phyloP scores from a whole-genome alignment of 75 land plant species.

The Sequoiadendron giganteum region DNA sequence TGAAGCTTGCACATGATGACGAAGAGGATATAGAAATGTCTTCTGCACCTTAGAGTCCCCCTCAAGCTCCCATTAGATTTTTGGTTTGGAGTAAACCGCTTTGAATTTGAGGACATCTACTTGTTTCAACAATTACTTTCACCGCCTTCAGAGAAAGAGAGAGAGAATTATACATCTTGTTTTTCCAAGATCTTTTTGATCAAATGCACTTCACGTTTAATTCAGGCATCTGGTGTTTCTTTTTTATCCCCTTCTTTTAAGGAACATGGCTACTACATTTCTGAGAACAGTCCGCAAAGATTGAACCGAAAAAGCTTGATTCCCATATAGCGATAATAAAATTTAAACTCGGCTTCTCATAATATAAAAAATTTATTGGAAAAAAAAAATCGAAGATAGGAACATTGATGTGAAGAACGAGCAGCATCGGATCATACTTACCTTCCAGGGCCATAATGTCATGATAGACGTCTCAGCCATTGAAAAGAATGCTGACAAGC shows the following conservation, averaged over 20 bases:
- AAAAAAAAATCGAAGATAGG: constrained; percentile 76
- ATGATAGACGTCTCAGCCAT: constrained; percentile 98
- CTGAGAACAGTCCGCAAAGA: not conserved
- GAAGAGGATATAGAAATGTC: not conserved
- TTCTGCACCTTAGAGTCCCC: not conserved
- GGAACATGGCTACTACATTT: not conserved
- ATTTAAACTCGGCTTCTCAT: constrained; percentile 77
- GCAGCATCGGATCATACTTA: not conserved
- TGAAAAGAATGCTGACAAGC: constrained; percentile 91
- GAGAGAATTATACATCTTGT: too few species aligned
- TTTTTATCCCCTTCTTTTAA: too few species aligned
- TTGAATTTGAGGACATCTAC: not conserved
- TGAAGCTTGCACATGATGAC: not conserved
- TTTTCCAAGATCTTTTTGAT: too few species aligned
- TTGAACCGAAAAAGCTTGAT: not conserved
- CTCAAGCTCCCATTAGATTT: not conserved
- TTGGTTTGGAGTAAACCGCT: not conserved
- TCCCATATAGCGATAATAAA: not conserved
- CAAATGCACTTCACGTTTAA: too few species aligned
- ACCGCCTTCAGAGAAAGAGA: too few species aligned
- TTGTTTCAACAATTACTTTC: too few species aligned
- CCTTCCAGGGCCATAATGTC: constrained; percentile 99
- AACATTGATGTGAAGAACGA: not conserved
- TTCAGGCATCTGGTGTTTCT: too few species aligned
- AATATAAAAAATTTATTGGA: constrained; percentile 19